phyloP scores from a whole-genome alignment of 2,329 filamentous ascomycete genomes.

The Plenodomus tracheiphilus region DNA sequence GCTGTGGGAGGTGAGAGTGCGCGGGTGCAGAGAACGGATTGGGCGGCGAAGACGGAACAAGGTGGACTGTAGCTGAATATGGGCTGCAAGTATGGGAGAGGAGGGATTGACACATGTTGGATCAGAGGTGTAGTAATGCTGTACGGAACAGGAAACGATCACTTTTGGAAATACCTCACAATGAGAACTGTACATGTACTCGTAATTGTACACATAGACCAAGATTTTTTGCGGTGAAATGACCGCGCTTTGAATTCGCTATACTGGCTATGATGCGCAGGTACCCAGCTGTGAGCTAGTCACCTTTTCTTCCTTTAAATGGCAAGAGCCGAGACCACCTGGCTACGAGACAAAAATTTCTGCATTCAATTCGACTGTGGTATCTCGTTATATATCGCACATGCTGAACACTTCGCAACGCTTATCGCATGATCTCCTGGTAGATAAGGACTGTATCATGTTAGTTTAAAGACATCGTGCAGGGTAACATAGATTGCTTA shows the following conservation, averaged over 20 bases:
- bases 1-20: neutral
- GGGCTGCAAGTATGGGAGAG: neutral
- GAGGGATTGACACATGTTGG: neutral
- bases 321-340: constrained; percentile 31
- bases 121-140: no score
- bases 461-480: constrained; percentile 14
- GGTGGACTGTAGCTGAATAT: neutral
- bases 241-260: neutral
- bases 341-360: constrained; percentile 12
- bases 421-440: constrained; percentile 86
- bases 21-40: neutral
- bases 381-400: constrained; percentile 28
- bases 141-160: neutral
- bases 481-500: constrained; percentile 40
- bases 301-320: constrained; percentile 10
- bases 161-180: neutral
- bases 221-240: neutral
- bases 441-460: constrained; percentile 73
- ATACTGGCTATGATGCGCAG: neutral
- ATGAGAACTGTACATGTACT: neutral
- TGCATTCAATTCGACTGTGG: constrained; percentile 17
- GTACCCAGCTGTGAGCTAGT: neutral
- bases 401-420: constrained; percentile 7
- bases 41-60: neutral
- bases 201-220: neutral